phyloP scores from a whole-genome alignment of 2,329 filamentous ascomycete species.

The Colletotrichum somersetense region DNA sequence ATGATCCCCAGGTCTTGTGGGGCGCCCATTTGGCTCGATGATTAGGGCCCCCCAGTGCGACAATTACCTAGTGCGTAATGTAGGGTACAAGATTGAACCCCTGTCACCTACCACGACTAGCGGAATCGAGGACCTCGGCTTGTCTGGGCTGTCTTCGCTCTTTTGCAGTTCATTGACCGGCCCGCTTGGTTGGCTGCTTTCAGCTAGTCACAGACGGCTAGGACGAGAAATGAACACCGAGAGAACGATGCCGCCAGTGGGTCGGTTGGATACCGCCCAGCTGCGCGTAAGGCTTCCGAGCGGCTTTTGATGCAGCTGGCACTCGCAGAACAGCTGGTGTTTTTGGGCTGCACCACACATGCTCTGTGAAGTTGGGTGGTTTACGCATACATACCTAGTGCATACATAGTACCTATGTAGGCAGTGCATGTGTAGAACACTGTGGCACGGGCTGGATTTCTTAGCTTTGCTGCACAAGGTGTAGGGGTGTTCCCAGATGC shows the following conservation, averaged over 20 bases:
- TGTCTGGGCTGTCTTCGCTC: conserved; percentile 28
- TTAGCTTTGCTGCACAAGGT: conserved; percentile 25
- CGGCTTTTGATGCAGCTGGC: conserved; percentile 31
- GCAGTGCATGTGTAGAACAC: conserved; percentile 22
- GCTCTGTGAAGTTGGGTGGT: neutral
- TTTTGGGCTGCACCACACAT: conserved; percentile 15
- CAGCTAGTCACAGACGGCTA: conserved; percentile 20
- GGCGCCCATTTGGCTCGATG: conserved; percentile 14
- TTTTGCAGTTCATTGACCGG: conserved; percentile 19
- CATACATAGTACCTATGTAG: neutral
- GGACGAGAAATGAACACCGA: conserved; percentile 8
- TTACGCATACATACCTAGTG: too few relatives aligned
- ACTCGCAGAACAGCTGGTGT: conserved; percentile 24
- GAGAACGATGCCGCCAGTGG: conserved; percentile 5
- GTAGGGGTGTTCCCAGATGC: conserved; percentile 38
- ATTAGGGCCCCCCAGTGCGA: conserved; percentile 45
- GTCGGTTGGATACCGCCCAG: conserved; percentile 5
- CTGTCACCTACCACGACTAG: conserved; percentile 35
- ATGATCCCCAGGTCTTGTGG: conserved; percentile 36
- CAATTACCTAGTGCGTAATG: neutral
- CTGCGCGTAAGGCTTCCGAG: conserved; percentile 37
- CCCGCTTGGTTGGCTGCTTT: conserved; percentile 29
- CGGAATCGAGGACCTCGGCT: conserved; percentile 35
- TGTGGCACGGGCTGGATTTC: conserved; percentile 18
- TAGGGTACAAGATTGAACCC: conserved; percentile 15